Evolutionary conservation across 192 early-diverging fungal genomes (phyloP).

Genomic region (Bifiguratus adelaidae): DNA sequence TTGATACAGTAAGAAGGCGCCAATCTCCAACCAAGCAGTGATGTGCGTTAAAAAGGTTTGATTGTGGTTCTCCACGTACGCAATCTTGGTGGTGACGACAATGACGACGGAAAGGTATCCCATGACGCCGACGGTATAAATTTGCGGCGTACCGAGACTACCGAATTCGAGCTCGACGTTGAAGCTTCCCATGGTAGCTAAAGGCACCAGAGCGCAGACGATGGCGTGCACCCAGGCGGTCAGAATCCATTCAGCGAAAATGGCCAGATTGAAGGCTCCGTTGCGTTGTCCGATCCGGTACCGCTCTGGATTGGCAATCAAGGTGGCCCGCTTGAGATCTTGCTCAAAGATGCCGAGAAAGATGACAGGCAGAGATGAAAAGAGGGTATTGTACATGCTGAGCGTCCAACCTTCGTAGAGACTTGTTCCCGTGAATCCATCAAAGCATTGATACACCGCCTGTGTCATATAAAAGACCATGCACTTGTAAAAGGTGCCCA

Average conservation of each 20-base stretch:
- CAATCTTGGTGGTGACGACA: conserved; percentile 59
- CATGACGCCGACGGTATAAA: conserved; percentile 42
- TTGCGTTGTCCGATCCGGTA: conserved; percentile 52
- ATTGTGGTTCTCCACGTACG: conserved; percentile 57
- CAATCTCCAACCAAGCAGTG: conserved; percentile 39
- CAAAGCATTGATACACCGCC: conserved; percentile 64
- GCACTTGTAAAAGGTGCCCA: conserved; percentile 88
- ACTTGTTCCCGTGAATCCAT: conserved; percentile 64
- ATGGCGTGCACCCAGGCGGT: conserved; percentile 43
- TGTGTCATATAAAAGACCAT: conserved; percentile 71
- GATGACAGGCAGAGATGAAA: conserved; percentile 70
- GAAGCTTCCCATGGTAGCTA: conserved; percentile 30
- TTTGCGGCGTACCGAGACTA: conserved; percentile 25
- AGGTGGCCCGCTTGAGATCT: conserved; percentile 54
- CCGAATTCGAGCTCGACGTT: conserved; percentile 25
- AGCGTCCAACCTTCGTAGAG: conserved; percentile 70
- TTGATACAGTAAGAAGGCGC: conserved; percentile 53
- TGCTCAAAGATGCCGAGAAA: conserved; percentile 77
- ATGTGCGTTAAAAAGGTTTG: conserved; percentile 49
- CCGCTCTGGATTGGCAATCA: conserved; percentile 60
- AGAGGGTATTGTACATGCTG: conserved; percentile 75
- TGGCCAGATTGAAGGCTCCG: conserved; percentile 37
- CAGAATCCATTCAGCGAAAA: conserved; percentile 41
- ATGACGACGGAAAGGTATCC: conserved; percentile 52
- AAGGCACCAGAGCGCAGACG: conserved; percentile 33